These are phyloP conservation scores for Aspergillus fischeri DNA, from an alignment of 2,329 filamentous ascomycete genomes.

Conservation along the genomic window DNA sequence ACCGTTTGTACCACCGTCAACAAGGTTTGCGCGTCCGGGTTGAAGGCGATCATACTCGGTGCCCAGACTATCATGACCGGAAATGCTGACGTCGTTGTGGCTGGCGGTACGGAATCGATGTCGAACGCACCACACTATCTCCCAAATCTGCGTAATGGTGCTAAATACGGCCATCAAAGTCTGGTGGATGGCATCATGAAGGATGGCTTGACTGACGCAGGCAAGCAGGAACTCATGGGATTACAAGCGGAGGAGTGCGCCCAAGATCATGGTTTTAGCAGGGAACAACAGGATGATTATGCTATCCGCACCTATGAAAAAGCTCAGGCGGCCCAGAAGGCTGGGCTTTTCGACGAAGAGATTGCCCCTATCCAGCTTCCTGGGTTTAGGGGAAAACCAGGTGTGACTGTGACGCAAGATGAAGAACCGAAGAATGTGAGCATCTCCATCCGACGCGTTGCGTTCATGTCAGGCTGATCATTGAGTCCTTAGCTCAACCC, in stretches of 20 bases:
- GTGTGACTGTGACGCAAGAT: slow-evolving; percentile 73
- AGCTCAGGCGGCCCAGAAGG: slow-evolving; percentile 79
- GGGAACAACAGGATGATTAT: slow-evolving; percentile 90
- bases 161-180: slow-evolving; percentile 89
- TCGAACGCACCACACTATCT: slow-evolving; percentile 97
- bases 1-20: slow-evolving; percentile 91
- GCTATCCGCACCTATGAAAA: slow-evolving; percentile 94
- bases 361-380: slow-evolving; percentile 86
- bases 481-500: slow-evolving; percentile 56
- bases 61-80: slow-evolving; percentile 97
- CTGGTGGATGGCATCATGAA: slow-evolving; percentile 89
- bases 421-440: slow-evolving; percentile 89
- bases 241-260: slow-evolving; percentile 89
- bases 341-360: slow-evolving; percentile 76
- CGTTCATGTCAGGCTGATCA: background rate
- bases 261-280: slow-evolving; percentile 71
- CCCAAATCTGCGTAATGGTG: slow-evolving; percentile 75
- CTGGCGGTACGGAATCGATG: slow-evolving; percentile 97
- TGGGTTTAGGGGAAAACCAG: slow-evolving; percentile 85
- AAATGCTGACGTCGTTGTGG: slow-evolving; percentile 87
- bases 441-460: background rate
- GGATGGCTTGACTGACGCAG: slow-evolving; percentile 89
- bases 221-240: slow-evolving; percentile 94
- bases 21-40: slow-evolving; percentile 94
- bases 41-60: slow-evolving; percentile 92